Percentiles rank a stretch among this genome's conserved stretches.
Evolutionary conservation across 768 basidiomycete species (phyloP).

Genomic region (Russula earlei): DNA sequence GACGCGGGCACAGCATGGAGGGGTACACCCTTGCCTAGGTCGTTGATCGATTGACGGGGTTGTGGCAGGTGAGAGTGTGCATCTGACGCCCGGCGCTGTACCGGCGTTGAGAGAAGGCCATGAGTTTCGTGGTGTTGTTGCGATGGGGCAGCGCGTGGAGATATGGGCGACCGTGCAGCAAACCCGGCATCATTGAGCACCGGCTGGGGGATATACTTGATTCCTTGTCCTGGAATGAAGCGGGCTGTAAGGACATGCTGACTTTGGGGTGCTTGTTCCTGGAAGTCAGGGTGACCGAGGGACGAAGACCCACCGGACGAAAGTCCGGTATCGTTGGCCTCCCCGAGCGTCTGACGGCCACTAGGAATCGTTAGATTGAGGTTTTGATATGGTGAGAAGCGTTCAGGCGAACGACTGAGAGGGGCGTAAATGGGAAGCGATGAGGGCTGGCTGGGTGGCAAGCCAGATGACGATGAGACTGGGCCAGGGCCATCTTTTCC

Average conservation of each 20-base stretch:
- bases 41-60: slow-evolving; percentile 26
- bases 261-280: slow-evolving; percentile 29
- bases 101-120: slow-evolving; percentile 8
- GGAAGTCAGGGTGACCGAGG: slow-evolving; percentile 36
- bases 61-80: slow-evolving; percentile 24
- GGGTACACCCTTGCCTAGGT: slow-evolving; percentile 86
- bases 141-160: slow-evolving; percentile 33
- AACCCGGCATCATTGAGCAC: slow-evolving; percentile 23
- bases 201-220: slow-evolving; percentile 43
- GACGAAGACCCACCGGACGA: slow-evolving; percentile 43
- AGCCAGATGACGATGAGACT: slow-evolving; percentile 30
- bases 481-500: slow-evolving; percentile 35
- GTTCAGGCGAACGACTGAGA: slow-evolving; percentile 47
- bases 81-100: slow-evolving; percentile 35
- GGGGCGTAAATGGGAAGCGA: slow-evolving; percentile 72
- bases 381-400: slow-evolving; percentile 46
- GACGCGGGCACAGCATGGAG: slow-evolving; percentile 72
- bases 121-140: slow-evolving; percentile 16
- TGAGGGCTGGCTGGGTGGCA: slow-evolving; percentile 57
- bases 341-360: slow-evolving; percentile 42
- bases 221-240: slow-evolving; percentile 56
- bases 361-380: slow-evolving; percentile 52
- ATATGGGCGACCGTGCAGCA: slow-evolving; percentile 45
- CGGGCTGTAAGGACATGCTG: slow-evolving; percentile 40
- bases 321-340: slow-evolving; percentile 54